These are phyloP conservation scores for Aspergillus oerlinghausenensis DNA, from an alignment of 2,329 filamentous ascomycete genomes.

Conservation along the genomic window DNA sequence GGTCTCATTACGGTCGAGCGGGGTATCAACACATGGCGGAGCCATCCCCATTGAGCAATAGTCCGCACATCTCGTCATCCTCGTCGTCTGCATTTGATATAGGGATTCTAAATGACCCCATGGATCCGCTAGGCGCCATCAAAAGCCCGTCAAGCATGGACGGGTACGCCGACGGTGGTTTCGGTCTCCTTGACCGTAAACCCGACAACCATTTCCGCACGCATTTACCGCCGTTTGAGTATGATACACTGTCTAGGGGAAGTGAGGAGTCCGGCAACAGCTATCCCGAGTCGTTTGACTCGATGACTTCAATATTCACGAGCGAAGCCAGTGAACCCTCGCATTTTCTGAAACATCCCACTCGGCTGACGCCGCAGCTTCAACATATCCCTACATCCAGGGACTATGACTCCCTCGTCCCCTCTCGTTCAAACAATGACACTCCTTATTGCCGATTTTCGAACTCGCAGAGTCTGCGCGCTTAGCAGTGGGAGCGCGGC, in stretches of 20 bases:
- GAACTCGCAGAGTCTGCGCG: slow-evolving; percentile 32
- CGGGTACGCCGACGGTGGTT: slow-evolving; percentile 30
- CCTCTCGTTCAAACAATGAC: slow-evolving; percentile 19
- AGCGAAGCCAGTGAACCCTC: slow-evolving; percentile 22
- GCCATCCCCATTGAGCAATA: slow-evolving; percentile 35
- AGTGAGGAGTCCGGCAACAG: slow-evolving; percentile 20
- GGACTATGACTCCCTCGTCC: slow-evolving; percentile 30
- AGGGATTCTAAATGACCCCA: slow-evolving; percentile 33
- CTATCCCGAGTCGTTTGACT: slow-evolving; percentile 28
- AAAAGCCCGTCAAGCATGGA: slow-evolving; percentile 30
- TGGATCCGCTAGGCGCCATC: slow-evolving; percentile 37
- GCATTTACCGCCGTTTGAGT: slow-evolving; percentile 25
- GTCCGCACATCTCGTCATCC: slow-evolving; percentile 36
- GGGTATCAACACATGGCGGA: slow-evolving; percentile 37
- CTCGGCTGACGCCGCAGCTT: slow-evolving; percentile 18
- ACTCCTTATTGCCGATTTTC: slow-evolving; percentile 30
- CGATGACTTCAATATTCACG: slow-evolving; percentile 27
- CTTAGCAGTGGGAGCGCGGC: slow-evolving; percentile 14
- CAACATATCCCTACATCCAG: slow-evolving; percentile 21
- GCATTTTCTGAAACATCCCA: slow-evolving; percentile 24
- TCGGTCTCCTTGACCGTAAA: slow-evolving; percentile 24
- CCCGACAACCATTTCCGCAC: slow-evolving; percentile 19
- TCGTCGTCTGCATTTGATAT: slow-evolving; percentile 38
- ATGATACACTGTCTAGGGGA: slow-evolving; percentile 19
- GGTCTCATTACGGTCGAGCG: slow-evolving; percentile 28